Conservation (phyloP, 176 grass and related monocot species). For the Echinochloa phyllopogon region DNA sequence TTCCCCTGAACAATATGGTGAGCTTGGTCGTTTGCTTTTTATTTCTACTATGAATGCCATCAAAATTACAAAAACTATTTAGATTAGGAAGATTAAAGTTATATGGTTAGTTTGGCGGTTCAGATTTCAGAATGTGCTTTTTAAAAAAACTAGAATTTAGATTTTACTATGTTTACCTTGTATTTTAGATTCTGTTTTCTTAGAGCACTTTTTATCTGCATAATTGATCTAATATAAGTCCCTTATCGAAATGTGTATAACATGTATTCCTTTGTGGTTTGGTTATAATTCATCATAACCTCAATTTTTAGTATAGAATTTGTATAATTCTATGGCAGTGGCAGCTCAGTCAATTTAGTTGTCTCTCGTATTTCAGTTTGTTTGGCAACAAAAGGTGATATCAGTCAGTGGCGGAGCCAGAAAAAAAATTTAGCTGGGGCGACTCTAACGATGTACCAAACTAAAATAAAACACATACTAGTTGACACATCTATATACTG, state of each 20-base stretch:
- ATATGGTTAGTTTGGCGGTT: neutral
- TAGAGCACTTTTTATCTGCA: neutral
- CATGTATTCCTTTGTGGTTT: neutral
- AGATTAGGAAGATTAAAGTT: neutral
- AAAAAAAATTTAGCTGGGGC: no score
- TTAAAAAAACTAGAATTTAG: neutral
- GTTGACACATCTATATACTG: no score
- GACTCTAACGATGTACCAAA: no score
- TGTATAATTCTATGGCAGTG: neutral
- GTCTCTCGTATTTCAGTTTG: neutral
- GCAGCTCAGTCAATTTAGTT: neutral
- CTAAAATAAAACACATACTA: no score
- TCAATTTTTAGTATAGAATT: neutral
- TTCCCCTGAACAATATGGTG: conserved; percentile 67
- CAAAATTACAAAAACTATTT: neutral
- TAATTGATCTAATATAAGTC: neutral
- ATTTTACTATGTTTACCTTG: neutral
- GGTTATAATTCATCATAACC: neutral
- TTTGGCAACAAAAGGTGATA: neutral
- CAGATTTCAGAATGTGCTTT: neutral
- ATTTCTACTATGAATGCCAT: neutral
- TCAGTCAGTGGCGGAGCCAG: no score
- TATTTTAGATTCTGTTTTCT: neutral
- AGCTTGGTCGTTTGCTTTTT: conserved; percentile 21
- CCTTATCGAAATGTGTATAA: neutral